Percentiles rank a stretch among this genome's conserved stretches.
Evolutionary conservation across 140 eudicot genomes (phyloP).

Genomic region (Erigeron philadelphicus): DNA sequence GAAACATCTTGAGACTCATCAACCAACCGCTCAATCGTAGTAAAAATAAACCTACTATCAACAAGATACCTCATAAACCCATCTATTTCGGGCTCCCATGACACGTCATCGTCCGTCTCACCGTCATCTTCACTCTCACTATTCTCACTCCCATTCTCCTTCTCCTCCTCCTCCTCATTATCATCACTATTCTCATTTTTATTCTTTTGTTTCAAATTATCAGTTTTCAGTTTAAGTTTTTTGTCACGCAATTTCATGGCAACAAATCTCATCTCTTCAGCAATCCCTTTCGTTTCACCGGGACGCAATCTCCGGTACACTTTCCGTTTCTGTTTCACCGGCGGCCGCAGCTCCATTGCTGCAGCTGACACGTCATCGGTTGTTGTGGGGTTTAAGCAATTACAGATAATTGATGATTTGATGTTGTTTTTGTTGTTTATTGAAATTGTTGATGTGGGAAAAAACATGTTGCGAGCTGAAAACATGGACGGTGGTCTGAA

Average conservation of each 20-base stretch:
- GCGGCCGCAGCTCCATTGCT: conserved; percentile 31
- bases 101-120: conserved; percentile 18
- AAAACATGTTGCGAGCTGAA: conserved; percentile 15
- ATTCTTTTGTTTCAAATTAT: conserved; percentile 12
- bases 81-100: conserved; percentile 66
- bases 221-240: conserved; percentile 24
- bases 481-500: conserved; percentile 9
- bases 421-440: not conserved
- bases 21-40: conserved; percentile 64
- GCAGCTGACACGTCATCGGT: conserved; percentile 18
- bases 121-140: conserved; percentile 16
- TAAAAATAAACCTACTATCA: conserved; percentile 62
- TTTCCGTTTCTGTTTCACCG: conserved; percentile 41
- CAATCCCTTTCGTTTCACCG: conserved; percentile 70
- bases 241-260: conserved; percentile 75
- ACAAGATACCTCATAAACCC: conserved; percentile 77
- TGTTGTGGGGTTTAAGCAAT: conserved; percentile 14
- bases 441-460: not conserved
- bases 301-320: conserved; percentile 63
- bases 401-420: conserved; percentile 9
- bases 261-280: conserved; percentile 92
- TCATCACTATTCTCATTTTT: conserved; percentile 14
- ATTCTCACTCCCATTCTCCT: conserved; percentile 17
- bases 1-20: conserved; percentile 81
- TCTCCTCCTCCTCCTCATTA: conserved; percentile 16